A percentile compares a stretch with the other conserved stretches of the same genome.
These are phyloP conservation scores for Pneumocystis jirovecii DNA, from an alignment of 1,139 yeast genomes.

Conservation along the genomic window DNA sequence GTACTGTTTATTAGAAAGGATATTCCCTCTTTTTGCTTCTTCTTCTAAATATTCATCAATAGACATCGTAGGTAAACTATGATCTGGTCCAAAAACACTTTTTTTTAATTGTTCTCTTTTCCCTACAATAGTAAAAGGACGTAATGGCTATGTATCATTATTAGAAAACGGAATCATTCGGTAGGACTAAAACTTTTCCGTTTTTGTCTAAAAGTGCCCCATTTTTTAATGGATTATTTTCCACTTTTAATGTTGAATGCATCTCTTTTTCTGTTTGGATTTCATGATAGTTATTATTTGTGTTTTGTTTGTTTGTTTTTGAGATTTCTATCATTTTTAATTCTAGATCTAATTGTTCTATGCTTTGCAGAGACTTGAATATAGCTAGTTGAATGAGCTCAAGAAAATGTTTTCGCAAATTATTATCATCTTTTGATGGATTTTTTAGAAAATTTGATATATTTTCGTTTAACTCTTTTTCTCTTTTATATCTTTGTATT, in stretches of 20 bases:
- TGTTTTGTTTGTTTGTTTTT: slow-evolving; percentile 19
- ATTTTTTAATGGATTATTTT: background rate
- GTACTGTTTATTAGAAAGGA: slow-evolving; percentile 35
- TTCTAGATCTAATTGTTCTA: slow-evolving; percentile 47
- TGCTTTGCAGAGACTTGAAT: slow-evolving; percentile 37
- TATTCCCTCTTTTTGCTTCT: slow-evolving; percentile 73
- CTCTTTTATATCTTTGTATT: slow-evolving; percentile 50
- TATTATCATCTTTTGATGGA: slow-evolving; percentile 42
- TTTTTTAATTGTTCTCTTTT: slow-evolving; percentile 42
- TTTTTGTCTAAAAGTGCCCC: slow-evolving; percentile 1
- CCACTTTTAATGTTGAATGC: slow-evolving; percentile 8
- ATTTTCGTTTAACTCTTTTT: slow-evolving; percentile 37
- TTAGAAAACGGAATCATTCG: slow-evolving; percentile 27
- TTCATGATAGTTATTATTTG: slow-evolving; percentile 18
- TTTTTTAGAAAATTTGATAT: slow-evolving; percentile 25
- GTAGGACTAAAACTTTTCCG: slow-evolving; percentile 18
- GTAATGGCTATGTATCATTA: slow-evolving; percentile 23
- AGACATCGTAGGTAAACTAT: slow-evolving; percentile 82
- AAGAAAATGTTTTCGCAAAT: slow-evolving; percentile 34
- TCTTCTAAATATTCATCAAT: slow-evolving; percentile 83
- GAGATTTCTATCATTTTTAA: slow-evolving; percentile 35
- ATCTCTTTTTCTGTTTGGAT: slow-evolving; percentile 17
- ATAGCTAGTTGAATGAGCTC: slow-evolving; percentile 42
- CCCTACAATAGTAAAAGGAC: slow-evolving; percentile 65
- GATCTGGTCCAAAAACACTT: slow-evolving; percentile 83